phyloP scores from a whole-genome alignment of 148 eudicot species.

The Cornus kousa region DNA sequence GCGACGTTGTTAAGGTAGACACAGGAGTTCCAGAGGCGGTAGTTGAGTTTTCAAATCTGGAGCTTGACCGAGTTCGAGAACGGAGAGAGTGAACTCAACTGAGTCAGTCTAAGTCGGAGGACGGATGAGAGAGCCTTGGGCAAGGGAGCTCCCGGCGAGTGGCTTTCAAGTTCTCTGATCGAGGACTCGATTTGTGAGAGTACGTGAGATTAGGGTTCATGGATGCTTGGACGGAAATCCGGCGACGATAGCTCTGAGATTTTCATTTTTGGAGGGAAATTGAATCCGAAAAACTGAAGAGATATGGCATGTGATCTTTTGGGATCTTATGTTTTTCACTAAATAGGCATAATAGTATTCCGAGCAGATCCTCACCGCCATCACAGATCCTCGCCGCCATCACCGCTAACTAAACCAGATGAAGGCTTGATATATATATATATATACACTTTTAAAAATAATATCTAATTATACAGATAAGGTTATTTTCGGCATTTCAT shows the following conservation, averaged over 20 bases:
- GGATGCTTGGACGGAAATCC: slow-evolving; percentile 43
- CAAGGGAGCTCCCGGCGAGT: slow-evolving; percentile 35
- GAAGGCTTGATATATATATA: no score
- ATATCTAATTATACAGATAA: no score
- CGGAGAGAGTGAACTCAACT: slow-evolving; percentile 43
- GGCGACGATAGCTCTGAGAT: slow-evolving; percentile 78
- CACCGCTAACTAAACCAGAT: no score
- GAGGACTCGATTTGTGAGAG: slow-evolving; percentile 55
- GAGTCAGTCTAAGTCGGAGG: slow-evolving; percentile 44
- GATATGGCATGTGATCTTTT: neutral
- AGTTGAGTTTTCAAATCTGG: slow-evolving; percentile 79
- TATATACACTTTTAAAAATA: no score
- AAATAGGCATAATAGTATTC: no score
- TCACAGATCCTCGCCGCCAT: no score
- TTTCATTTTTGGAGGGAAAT: slow-evolving; percentile 38
- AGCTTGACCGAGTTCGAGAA: slow-evolving; percentile 69
- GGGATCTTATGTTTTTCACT: no score
- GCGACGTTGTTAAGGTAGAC: slow-evolving; percentile 70
- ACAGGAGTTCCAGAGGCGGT: slow-evolving; percentile 86
- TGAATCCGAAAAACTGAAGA: no score
- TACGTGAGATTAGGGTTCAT: slow-evolving; percentile 29
- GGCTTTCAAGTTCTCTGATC: slow-evolving; percentile 48
- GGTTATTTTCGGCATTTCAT: no score
- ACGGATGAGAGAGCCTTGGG: slow-evolving; percentile 44
- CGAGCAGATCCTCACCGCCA: no score